Conservation (phyloP, 2,329 filamentous ascomycete genomes). For the Epichloe uncinata region DNA sequence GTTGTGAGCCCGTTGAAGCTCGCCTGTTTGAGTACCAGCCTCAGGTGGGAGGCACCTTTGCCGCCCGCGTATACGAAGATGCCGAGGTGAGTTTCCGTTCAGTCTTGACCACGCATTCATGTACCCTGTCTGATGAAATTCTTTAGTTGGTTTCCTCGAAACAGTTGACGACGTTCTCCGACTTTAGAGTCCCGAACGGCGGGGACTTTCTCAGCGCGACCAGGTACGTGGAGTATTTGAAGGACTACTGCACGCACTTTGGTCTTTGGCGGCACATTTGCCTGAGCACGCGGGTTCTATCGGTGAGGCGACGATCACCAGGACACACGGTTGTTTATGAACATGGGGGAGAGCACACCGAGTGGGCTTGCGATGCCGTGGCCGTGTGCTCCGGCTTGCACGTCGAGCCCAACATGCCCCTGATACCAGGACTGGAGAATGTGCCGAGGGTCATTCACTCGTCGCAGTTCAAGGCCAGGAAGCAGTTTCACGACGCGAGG, state of each 20-base stretch:
- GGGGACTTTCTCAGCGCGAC: conserved; percentile 27
- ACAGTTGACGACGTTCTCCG: conserved; percentile 34
- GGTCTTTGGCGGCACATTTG: conserved; percentile 23
- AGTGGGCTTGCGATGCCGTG: conserved; percentile 28
- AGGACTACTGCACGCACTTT: conserved; percentile 25
- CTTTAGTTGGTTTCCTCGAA: conserved; percentile 29
- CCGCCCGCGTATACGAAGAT: conserved; percentile 28
- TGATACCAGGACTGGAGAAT: conserved; percentile 23
- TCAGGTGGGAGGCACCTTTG: conserved; percentile 29
- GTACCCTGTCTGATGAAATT: no score
- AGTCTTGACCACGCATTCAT: not conserved
- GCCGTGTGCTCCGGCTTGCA: conserved; percentile 30
- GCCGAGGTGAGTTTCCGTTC: conserved; percentile 19
- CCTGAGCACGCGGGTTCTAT: conserved; percentile 17
- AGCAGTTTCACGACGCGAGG: conserved; percentile 24
- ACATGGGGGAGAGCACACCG: not conserved
- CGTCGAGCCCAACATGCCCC: conserved; percentile 22
- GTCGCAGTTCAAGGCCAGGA: conserved; percentile 25
- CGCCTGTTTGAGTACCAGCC: conserved; percentile 27
- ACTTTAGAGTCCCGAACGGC: conserved; percentile 24
- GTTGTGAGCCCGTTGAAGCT: conserved; percentile 21
- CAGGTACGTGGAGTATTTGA: conserved; percentile 26
- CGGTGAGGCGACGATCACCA: conserved; percentile 8
- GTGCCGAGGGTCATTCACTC: conserved; percentile 28
- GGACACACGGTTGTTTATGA: conserved; percentile 6